phyloP scores from a whole-genome alignment of 371 early-diverging fungal genomes.

The Capillidium rhysosporum region DNA sequence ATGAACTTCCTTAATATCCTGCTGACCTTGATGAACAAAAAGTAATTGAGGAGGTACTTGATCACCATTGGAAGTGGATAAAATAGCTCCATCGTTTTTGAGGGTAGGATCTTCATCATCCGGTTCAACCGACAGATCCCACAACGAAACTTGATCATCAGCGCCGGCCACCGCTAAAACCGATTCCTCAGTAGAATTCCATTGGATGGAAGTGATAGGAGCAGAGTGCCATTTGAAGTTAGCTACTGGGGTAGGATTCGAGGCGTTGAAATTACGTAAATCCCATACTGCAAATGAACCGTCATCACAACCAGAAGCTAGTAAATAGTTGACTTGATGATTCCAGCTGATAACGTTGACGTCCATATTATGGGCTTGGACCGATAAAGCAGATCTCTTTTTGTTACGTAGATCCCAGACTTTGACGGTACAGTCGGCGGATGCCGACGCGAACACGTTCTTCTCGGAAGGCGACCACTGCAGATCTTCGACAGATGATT shows the following conservation, averaged over 20 bases:
- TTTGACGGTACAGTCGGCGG: conserved; percentile 73
- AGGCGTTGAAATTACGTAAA: conserved; percentile 38
- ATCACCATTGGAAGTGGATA: conserved; percentile 15
- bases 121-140: conserved; percentile 91
- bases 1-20: conserved; percentile 85
- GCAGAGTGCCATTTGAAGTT: conserved; percentile 88
- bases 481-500: conserved; percentile 78
- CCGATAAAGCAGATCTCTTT: conserved; percentile 49
- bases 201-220: conserved; percentile 90
- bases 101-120: conserved; percentile 61
- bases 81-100: conserved; percentile 5
- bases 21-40: conserved; percentile 90
- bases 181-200: conserved; percentile 87
- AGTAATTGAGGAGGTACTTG: conserved; percentile 83
- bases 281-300: conserved; percentile 92
- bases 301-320: conserved; percentile 87
- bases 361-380: conserved; percentile 67
- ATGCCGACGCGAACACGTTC: conserved; percentile 80
- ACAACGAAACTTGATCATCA: conserved; percentile 90
- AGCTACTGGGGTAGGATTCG: conserved; percentile 60
- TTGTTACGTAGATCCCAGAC: conserved; percentile 85
- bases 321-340: conserved; percentile 44
- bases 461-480: conserved; percentile 88
- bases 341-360: conserved; percentile 96
- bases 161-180: conserved; percentile 82